Conservation (phyloP, 2,329 filamentous ascomycete species). For the Pyricularia pennisetigena region DNA sequence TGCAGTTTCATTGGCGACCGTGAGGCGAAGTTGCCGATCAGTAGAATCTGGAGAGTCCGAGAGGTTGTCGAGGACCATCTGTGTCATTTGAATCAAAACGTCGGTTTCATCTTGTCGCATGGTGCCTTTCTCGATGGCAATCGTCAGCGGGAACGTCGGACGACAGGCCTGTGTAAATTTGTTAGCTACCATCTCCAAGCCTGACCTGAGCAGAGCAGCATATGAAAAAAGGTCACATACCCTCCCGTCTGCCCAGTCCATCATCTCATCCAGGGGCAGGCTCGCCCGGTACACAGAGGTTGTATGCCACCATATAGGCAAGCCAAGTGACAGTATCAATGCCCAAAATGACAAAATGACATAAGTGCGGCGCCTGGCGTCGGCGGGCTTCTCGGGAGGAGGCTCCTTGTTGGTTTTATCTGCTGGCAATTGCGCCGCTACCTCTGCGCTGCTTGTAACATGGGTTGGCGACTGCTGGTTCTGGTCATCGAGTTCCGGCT, state of each 20-base stretch:
- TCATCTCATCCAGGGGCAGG: constrained; percentile 77
- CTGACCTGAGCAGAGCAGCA: neutral
- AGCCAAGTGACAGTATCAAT: constrained; percentile 69
- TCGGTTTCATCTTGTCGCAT: constrained; percentile 59
- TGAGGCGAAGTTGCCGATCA: constrained; percentile 69
- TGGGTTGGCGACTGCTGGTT: neutral
- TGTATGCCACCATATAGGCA: constrained; percentile 94
- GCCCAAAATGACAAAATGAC: constrained; percentile 88
- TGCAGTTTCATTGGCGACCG: constrained; percentile 31
- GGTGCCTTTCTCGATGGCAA: constrained; percentile 62
- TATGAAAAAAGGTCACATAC: constrained; percentile 33
- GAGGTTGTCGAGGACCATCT: constrained; percentile 76
- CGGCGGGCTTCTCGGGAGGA: constrained; percentile 68
- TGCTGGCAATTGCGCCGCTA: neutral
- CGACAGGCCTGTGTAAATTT: constrained; percentile 61
- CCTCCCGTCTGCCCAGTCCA: constrained; percentile 83
- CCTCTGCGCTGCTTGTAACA: neutral
- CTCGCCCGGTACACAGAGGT: constrained; percentile 85
- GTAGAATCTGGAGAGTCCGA: constrained; percentile 59
- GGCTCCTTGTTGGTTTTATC: constrained; percentile 34
- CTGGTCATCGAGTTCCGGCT: neutral
- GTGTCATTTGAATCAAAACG: constrained; percentile 67
- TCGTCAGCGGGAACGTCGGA: constrained; percentile 77
- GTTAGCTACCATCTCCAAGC: neutral
- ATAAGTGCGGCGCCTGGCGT: constrained; percentile 57